phyloP scores from a whole-genome alignment of 2,329 filamentous ascomycete species.

The Capronia epimyces region DNA sequence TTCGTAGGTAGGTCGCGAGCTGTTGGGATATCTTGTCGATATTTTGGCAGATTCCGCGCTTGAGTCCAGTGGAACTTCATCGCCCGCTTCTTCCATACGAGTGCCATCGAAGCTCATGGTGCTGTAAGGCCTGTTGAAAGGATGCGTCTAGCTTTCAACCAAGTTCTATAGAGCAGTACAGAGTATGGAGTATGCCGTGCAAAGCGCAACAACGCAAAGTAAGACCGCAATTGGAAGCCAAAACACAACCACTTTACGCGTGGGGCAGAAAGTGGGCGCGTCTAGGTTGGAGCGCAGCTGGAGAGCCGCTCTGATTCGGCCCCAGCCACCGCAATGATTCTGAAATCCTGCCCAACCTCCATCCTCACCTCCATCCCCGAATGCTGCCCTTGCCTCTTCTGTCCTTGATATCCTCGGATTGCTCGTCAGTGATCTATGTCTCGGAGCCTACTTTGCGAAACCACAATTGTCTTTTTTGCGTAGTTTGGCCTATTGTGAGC shows the following conservation, averaged over 20 bases:
- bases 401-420: neutral
- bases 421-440: neutral
- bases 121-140: neutral
- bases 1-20: conserved; percentile 15
- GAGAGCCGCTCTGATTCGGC: neutral
- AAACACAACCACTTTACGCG: conserved; percentile 1
- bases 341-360: conserved; percentile 1
- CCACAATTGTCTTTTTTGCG: neutral
- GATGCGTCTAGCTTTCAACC: neutral
- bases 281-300: too few species aligned
- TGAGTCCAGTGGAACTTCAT: conserved; percentile 17
- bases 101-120: conserved; percentile 11
- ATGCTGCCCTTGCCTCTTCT: conserved; percentile 1
- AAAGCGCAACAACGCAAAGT: neutral
- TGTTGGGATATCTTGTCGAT: conserved; percentile 3
- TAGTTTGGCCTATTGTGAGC: neutral
- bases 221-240: neutral
- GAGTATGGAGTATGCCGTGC: too few species aligned
- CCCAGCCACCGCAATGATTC: conserved; percentile 1
- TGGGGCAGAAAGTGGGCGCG: conserved; percentile 1
- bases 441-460: neutral
- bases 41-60: conserved; percentile 9
- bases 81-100: conserved; percentile 2
- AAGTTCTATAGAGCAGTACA: too few species aligned
- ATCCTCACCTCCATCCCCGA: neutral